Base-by-base conservation (phyloP, 495 filamentous ascomycete species). In the Staphylotrichum longicolle region DNA sequence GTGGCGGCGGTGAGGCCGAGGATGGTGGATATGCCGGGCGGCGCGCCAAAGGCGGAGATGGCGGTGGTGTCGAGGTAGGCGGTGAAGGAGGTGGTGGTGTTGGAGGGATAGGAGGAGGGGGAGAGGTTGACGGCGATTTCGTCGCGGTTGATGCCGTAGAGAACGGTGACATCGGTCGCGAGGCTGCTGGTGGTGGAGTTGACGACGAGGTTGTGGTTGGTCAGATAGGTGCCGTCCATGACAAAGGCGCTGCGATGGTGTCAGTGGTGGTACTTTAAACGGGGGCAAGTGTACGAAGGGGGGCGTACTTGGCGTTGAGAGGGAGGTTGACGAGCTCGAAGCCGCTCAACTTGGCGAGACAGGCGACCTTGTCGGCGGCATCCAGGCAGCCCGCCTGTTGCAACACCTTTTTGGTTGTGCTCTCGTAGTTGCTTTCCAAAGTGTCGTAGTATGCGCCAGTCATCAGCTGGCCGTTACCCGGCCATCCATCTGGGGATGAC, bases 111-210 rank as follows among this genome's bases (percentile, higher is more conserved):
- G 27, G 5, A 15, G 6, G 61, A 57, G 48, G 67, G 59, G 59
- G 70, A 70, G 55, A 70, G 61, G 42, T 65, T 61, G 44, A 78
- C 72, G 49, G 73, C 70, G 7, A 58, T 65, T 32, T 77, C 77
- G 64, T 81, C 78, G 62, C 78, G 76, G 50, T 71, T 74, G 68
- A 77, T 71, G 58, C 72, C 66, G 15, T 69, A 67, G 61, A 77
- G 73, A 15, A 78, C 59, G 11, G 72, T 45, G 7, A 70, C 61
- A n/a, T 65, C 56, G 12, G 69, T 56, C 0, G 68, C 63, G 7
- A 61, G 46, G 7, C 68, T 66, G 8, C 32, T 52, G 4, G 53
- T 45, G 0, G 70, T 68, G 5, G 60, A 35, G 54, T 72, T 70
- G 47, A 74, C 65, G 33, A 63, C 37, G 30, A 72, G 68, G 47